Evolutionary conservation across 2,329 filamentous ascomycete genomes (phyloP).

Genomic region (Aspergillus carbonarius): DNA sequence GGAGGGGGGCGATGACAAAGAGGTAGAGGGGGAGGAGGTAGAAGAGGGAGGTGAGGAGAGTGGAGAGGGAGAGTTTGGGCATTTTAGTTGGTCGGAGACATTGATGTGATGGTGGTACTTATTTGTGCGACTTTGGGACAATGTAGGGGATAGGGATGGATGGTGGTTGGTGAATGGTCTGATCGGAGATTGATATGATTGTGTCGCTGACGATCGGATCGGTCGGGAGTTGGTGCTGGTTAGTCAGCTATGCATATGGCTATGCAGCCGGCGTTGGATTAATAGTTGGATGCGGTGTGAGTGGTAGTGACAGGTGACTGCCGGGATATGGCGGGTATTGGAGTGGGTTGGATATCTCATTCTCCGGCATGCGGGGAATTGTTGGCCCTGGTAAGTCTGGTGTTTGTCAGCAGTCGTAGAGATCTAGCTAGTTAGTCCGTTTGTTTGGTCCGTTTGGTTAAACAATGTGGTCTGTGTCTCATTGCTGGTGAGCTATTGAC

Average conservation of each 20-base stretch:
- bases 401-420: neutral
- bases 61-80: constrained; percentile 24
- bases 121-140: neutral
- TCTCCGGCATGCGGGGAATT: neutral
- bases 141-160: neutral
- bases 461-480: neutral
- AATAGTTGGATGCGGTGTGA: neutral
- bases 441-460: neutral
- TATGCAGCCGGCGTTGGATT: neutral
- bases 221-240: neutral
- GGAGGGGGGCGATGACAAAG: constrained; percentile 35
- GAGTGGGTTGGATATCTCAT: neutral
- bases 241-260: neutral
- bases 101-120: neutral
- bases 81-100: constrained; percentile 9
- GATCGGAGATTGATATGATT: neutral
- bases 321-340: too few relatives aligned
- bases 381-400: neutral
- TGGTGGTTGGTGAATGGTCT: neutral
- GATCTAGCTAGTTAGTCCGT: neutral
- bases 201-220: neutral
- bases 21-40: constrained; percentile 40
- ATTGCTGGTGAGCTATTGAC: neutral
- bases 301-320: neutral
- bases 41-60: constrained; percentile 34